phyloP scores from a whole-genome alignment of 495 filamentous ascomycete genomes.

The Pseudevernia furfuracea region DNA sequence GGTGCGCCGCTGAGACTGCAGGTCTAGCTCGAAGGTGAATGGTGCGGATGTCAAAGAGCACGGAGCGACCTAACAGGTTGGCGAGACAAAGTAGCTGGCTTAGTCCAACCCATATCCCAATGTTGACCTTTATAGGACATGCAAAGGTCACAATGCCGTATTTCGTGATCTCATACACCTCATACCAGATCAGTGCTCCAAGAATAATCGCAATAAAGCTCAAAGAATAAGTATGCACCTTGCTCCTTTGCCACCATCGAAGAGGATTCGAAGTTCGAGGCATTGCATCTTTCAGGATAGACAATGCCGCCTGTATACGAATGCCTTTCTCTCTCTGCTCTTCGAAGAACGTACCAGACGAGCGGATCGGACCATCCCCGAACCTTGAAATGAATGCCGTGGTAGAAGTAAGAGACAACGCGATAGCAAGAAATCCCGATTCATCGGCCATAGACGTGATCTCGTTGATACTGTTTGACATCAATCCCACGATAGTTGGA shows the following conservation, averaged over 20 bases:
- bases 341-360: slow-evolving; percentile 1
- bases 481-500: slow-evolving; percentile 21
- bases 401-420: slow-evolving; percentile 12
- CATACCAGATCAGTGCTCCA: slow-evolving; percentile 12
- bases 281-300: slow-evolving; percentile 4
- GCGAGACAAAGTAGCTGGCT: slow-evolving; percentile 19
- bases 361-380: background rate
- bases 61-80: slow-evolving; percentile 7
- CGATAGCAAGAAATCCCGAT: slow-evolving; percentile 13
- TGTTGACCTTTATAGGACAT: slow-evolving; percentile 15
- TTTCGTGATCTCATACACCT: slow-evolving; percentile 15
- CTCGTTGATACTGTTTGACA: slow-evolving; percentile 23
- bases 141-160: slow-evolving; percentile 14
- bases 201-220: background rate
- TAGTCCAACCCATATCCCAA: slow-evolving; percentile 16
- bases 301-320: background rate
- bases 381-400: slow-evolving; percentile 21
- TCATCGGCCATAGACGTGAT: slow-evolving; percentile 18
- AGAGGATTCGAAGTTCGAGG: background rate
- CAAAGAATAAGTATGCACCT: background rate
- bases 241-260: slow-evolving; percentile 4
- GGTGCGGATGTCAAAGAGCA: slow-evolving; percentile 10
- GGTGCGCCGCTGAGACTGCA: background rate
- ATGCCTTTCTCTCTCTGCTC: slow-evolving; percentile 2
- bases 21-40: background rate